A percentile compares a stretch with the other conserved stretches of the same genome.
phyloP scores from a whole-genome alignment of 495 filamentous ascomycete genomes.

The Lindgomyces ingoldianus region DNA sequence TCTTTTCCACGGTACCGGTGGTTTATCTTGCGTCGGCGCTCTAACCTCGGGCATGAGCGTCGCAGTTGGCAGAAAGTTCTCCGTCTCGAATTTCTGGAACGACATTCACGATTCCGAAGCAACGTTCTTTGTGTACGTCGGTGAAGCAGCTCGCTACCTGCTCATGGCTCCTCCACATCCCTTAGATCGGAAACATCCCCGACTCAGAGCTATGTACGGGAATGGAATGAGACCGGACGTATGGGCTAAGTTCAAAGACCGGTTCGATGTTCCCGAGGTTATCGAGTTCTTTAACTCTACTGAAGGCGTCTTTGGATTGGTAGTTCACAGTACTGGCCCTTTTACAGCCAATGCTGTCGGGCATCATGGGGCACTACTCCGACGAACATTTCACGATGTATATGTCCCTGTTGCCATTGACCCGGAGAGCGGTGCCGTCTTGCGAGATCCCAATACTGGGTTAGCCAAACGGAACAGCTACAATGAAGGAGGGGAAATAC shows the following conservation, averaged over 20 bases:
- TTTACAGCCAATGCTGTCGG: slow-evolving; percentile 65
- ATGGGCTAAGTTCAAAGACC: slow-evolving; percentile 65
- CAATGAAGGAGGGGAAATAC: slow-evolving; percentile 70
- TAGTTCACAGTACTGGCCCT: slow-evolving; percentile 46
- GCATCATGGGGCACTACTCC: slow-evolving; percentile 64
- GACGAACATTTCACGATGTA: slow-evolving; percentile 51
- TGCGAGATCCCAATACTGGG: slow-evolving; percentile 63
- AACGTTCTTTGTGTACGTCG: slow-evolving; percentile 75
- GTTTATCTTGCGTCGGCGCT: slow-evolving; percentile 54
- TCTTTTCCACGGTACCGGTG: slow-evolving; percentile 75
- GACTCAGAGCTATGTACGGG: slow-evolving; percentile 67
- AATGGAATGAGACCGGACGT: slow-evolving; percentile 78
- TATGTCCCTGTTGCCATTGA: slow-evolving; percentile 69
- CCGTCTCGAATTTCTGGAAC: slow-evolving; percentile 68
- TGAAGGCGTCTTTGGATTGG: slow-evolving; percentile 40
- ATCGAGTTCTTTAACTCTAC: slow-evolving; percentile 46
- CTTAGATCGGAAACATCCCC: slow-evolving; percentile 62
- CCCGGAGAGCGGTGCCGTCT: slow-evolving; percentile 63
- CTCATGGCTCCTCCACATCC: slow-evolving; percentile 62
- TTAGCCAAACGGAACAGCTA: slow-evolving; percentile 64
- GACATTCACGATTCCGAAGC: slow-evolving; percentile 67
- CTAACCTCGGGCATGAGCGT: slow-evolving; percentile 60
- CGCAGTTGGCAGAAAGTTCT: slow-evolving; percentile 69
- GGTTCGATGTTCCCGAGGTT: slow-evolving; percentile 39
- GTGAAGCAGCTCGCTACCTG: slow-evolving; percentile 75